These are phyloP conservation scores for Porphyra umbilicalis DNA, from an alignment of 31 red algal genomes.

Conservation along the genomic window DNA sequence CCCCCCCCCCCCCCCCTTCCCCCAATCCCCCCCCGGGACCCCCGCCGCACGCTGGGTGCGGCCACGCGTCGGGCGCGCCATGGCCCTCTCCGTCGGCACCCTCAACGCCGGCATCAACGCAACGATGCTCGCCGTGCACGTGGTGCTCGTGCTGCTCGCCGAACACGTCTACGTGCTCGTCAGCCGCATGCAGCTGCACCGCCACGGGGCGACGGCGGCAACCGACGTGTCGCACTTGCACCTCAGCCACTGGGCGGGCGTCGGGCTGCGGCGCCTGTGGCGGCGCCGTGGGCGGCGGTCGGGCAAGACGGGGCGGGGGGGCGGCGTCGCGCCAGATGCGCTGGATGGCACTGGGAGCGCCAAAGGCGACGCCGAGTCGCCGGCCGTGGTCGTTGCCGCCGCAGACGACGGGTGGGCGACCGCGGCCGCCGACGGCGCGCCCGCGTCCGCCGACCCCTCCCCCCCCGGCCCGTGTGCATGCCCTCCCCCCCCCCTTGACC, in stretches of 20 bases:
- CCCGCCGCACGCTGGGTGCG: too few relatives aligned
- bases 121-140: background rate
- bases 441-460: background rate
- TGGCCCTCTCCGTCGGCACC: background rate
- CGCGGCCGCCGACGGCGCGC: background rate
- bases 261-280: background rate
- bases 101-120: background rate
- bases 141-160: background rate
- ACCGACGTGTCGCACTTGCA: background rate
- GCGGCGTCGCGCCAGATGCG: too few relatives aligned
- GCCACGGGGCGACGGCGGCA: background rate
- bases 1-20: too few relatives aligned
- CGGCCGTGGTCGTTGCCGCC: background rate
- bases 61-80: too few relatives aligned
- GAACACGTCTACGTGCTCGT: background rate
- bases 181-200: background rate
- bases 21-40: too few relatives aligned
- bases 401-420: background rate
- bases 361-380: background rate
- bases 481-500: too few relatives aligned
- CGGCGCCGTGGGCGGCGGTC: too few relatives aligned
- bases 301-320: too few relatives aligned
- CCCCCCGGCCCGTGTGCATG: too few relatives aligned
- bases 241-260: background rate
- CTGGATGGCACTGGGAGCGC: background rate